phyloP scores from a whole-genome alignment of 225 moss, liverwort and hornwort genomes.

The Marchantia polymorpha region DNA sequence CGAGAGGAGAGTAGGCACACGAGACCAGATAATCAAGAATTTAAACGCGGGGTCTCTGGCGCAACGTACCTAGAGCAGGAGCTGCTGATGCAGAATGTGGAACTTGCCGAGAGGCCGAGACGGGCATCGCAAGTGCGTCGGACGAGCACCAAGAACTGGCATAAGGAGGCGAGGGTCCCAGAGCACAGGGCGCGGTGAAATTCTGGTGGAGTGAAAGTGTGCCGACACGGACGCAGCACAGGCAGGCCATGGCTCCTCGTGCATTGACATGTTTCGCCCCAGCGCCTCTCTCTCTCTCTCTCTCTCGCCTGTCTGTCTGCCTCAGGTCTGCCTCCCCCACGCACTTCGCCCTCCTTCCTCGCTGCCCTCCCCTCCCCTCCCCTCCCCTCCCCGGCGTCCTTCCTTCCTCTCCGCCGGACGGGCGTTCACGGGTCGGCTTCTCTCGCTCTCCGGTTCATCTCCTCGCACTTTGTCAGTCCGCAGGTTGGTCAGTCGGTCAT shows the following conservation, averaged over 20 bases:
- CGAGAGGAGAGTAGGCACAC: background rate
- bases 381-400: background rate
- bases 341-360: background rate
- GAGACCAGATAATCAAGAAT: background rate
- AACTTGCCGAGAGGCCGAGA: background rate
- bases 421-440: no score
- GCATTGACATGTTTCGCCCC: background rate
- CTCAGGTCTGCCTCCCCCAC: background rate
- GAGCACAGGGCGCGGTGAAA: background rate
- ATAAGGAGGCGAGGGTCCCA: background rate
- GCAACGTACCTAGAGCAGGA: background rate
- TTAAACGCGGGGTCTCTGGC: background rate
- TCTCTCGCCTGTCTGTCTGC: background rate
- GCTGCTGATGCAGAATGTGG: background rate
- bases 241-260: constrained; percentile 13
- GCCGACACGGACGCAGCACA: background rate
- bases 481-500: background rate
- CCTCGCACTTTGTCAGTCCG: background rate
- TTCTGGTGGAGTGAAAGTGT: background rate
- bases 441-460: no score
- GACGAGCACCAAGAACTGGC: background rate
- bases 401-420: background rate
- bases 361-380: background rate
- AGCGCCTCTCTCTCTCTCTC: no score
- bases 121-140: background rate